These are phyloP conservation scores for Pleurotus tuoliensis DNA, from an alignment of 768 basidiomycete species.

Conservation along the genomic window DNA sequence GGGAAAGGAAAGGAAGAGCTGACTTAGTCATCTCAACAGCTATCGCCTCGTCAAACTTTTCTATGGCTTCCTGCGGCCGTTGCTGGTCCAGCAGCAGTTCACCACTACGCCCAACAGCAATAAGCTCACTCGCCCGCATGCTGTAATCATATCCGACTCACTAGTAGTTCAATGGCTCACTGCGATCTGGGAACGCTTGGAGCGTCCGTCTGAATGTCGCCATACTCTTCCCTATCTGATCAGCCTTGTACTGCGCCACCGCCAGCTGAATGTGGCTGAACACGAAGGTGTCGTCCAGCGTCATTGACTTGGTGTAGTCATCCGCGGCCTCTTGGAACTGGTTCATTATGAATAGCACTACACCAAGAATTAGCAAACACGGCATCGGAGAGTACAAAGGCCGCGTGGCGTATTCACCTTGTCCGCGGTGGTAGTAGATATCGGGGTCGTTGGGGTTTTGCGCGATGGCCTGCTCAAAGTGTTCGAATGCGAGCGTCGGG, in stretches of 20 bases:
- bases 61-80: conserved; percentile 81
- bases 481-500: conserved; percentile 76
- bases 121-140: background rate
- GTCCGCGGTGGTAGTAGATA: conserved; percentile 98
- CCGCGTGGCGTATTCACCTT: conserved; percentile 49
- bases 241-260: conserved; percentile 94
- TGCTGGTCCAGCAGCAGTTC: conserved; percentile 92
- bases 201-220: conserved; percentile 85
- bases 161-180: conserved; percentile 96
- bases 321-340: conserved; percentile 82
- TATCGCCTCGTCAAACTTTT: conserved; percentile 90
- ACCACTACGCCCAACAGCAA: conserved; percentile 49
- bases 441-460: conserved; percentile 86
- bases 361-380: background rate
- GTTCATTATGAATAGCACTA: conserved; percentile 93
- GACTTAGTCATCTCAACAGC: conserved; percentile 82
- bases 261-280: conserved; percentile 98
- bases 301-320: conserved; percentile 89
- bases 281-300: conserved; percentile 83
- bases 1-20: conserved; percentile 15
- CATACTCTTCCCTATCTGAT: conserved; percentile 76
- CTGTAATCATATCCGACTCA: conserved; percentile 31
- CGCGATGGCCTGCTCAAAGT: conserved; percentile 86
- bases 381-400: background rate
- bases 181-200: conserved; percentile 77